A percentile compares a stretch with the other conserved stretches of the same genome.
These are phyloP conservation scores for Dichotomocladium elegans DNA, from an alignment of 371 early-diverging fungal species.

Conservation along the genomic window DNA sequence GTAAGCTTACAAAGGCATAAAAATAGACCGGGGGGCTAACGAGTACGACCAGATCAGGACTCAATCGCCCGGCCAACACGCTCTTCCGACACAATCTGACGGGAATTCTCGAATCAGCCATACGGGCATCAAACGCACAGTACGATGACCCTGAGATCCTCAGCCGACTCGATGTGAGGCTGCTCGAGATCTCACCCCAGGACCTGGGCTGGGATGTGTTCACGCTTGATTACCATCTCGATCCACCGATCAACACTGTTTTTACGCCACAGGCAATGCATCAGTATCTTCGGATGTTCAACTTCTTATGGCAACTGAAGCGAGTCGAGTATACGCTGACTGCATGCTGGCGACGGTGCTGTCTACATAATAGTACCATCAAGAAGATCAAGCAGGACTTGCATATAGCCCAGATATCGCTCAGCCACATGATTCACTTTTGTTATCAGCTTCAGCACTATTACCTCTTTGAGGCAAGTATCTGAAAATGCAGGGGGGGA, in stretches of 20 bases:
- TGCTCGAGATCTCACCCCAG: constrained; percentile 65
- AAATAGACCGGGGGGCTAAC: not conserved
- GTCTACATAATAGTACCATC: constrained; percentile 55
- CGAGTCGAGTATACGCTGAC: constrained; percentile 80
- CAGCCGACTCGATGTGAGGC: constrained; percentile 72
- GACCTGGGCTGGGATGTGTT: constrained; percentile 94
- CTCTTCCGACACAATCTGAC: constrained; percentile 89
- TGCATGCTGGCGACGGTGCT: constrained; percentile 75
- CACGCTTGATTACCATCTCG: constrained; percentile 79
- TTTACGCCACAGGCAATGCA: constrained; percentile 72
- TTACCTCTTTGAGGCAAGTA: constrained; percentile 66
- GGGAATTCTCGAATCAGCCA: constrained; percentile 79
- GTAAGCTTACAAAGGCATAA: not conserved
- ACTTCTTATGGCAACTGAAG: constrained; percentile 88
- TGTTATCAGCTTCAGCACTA: constrained; percentile 90
- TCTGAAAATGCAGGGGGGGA: no score
- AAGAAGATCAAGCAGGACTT: constrained; percentile 42
- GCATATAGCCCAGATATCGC: constrained; percentile 61
- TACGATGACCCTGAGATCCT: constrained; percentile 79
- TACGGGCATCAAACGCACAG: constrained; percentile 90
- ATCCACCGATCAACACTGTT: constrained; percentile 84
- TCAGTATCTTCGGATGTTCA: constrained; percentile 78
- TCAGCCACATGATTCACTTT: constrained; percentile 92
- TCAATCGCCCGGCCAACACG: constrained; percentile 71
- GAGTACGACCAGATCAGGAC: constrained; percentile 30